Base-by-base conservation (phyloP, 2,329 filamentous ascomycete species). In the Didymosphaeria variabile region DNA sequence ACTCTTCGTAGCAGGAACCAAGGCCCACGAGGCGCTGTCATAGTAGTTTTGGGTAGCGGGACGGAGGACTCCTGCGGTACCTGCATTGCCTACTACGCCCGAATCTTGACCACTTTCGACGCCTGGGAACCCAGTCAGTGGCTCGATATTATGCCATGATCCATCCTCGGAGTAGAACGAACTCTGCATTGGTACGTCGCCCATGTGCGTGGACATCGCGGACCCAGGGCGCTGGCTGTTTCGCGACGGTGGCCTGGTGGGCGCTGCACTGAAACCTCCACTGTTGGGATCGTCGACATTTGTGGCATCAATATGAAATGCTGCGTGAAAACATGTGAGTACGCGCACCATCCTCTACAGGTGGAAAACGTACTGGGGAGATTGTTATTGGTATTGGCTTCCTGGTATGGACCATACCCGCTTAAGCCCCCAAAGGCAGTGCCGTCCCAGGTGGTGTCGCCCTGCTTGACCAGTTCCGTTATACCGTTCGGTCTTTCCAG, bases 21-120 rank as follows among this genome's bases (percentile, higher is more conserved):
- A 75, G 2, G 85, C 85, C 87, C 87, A 89, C 19, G 81, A 74
- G 8, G 71, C 75, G 52, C 80, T 76, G 29, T 88, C 85, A 68
- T 88, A 88, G 63, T 84, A 72, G 26, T 83, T 81, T 60, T 81
- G 79, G 21, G 80, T 87, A 1, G 86, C 86, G 56, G 85, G 86
- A 5, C 84, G 82, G 71, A 88, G 88, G 12, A 81, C 76, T 21
- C 49, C 49, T 26, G 56, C 26, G 13, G 71, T 72, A 32, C 78
- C 71, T 62, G 74, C 77, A 64, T 67, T 77, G 17, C 74, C 77
- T 10, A 84, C 80, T 15, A 87, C 79, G 2, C 87, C 87, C 21
- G 79, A 84, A 70, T 88, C 86, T 76, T 89, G 87, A 23, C 49
- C 59, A 31, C 55, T 67, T 54, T 76, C 75, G 44, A 77, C 71